These are phyloP conservation scores for Monosporascus sp. DNA, from an alignment of 2,329 filamentous ascomycete genomes.

Conservation along the genomic window DNA sequence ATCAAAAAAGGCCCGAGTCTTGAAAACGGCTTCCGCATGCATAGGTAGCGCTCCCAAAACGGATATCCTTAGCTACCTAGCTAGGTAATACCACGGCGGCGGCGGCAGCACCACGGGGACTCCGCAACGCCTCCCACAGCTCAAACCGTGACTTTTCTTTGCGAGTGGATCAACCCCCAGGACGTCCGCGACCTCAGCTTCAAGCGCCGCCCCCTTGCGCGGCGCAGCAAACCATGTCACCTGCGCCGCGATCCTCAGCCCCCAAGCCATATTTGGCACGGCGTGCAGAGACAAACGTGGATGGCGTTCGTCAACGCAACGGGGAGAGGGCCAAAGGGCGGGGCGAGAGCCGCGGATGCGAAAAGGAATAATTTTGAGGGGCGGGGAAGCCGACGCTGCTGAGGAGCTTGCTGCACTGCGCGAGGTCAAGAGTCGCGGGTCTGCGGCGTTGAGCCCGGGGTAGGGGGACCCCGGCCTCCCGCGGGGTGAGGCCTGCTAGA, in stretches of 20 bases:
- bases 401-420: slow-evolving; percentile 29
- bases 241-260: slow-evolving; percentile 44
- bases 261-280: slow-evolving; percentile 6
- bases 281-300: slow-evolving; percentile 6
- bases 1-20: too few relatives aligned
- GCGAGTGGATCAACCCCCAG: slow-evolving; percentile 22
- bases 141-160: slow-evolving; percentile 28
- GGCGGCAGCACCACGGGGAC: too few relatives aligned
- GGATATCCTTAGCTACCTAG: too few relatives aligned
- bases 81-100: too few relatives aligned
- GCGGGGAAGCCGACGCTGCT: slow-evolving; percentile 58
- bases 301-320: slow-evolving; percentile 16
- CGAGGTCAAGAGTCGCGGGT: neutral
- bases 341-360: slow-evolving; percentile 35
- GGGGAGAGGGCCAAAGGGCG: neutral
- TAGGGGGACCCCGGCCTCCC: slow-evolving; percentile 19
- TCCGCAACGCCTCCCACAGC: slow-evolving; percentile 47
- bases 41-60: too few relatives aligned
- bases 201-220: slow-evolving; percentile 30
- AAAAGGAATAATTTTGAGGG: slow-evolving; percentile 33
- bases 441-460: slow-evolving; percentile 17
- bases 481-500: slow-evolving; percentile 10
- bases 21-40: too few relatives aligned
- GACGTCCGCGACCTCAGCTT: slow-evolving; percentile 43
- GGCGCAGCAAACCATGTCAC: slow-evolving; percentile 44